Conservation (phyloP, 2,329 filamentous ascomycete species). For the Diaporthe ampelina region DNA sequence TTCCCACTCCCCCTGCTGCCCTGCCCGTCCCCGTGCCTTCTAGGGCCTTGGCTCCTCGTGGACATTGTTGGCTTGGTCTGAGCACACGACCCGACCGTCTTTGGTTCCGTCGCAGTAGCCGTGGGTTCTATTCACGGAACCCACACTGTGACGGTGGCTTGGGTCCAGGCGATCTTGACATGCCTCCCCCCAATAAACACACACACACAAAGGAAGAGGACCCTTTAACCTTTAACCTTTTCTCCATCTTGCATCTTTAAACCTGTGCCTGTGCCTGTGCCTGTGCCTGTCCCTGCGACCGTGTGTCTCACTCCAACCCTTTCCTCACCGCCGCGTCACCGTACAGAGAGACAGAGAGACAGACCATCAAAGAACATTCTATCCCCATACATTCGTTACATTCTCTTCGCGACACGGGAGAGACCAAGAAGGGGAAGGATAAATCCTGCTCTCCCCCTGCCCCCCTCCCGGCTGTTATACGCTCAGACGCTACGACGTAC, state of each 20-base stretch:
- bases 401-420: background rate
- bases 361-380: background rate
- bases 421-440: background rate
- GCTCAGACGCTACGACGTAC: no score
- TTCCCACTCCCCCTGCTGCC: no score
- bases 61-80: slow-evolving; percentile 1
- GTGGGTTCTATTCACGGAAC: slow-evolving; percentile 20
- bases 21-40: slow-evolving; percentile 10
- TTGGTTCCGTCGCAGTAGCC: background rate
- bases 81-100: slow-evolving; percentile 18
- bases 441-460: slow-evolving; percentile 2
- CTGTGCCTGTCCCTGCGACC: background rate
- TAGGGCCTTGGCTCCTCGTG: slow-evolving; percentile 16
- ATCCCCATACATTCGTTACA: background rate
- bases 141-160: slow-evolving; percentile 35
- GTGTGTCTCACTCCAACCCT: slow-evolving; percentile 2
- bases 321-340: slow-evolving; percentile 24
- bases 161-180: slow-evolving; percentile 11
- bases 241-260: background rate
- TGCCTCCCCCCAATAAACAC: slow-evolving; percentile 19
- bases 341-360: background rate
- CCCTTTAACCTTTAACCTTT: slow-evolving; percentile 16
- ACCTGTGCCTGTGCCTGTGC: background rate
- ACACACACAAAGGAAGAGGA: slow-evolving; percentile 9
- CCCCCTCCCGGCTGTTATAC: background rate